Conservation (phyloP, 345 rosid genomes). For the Anastatica hierochuntica region DNA sequence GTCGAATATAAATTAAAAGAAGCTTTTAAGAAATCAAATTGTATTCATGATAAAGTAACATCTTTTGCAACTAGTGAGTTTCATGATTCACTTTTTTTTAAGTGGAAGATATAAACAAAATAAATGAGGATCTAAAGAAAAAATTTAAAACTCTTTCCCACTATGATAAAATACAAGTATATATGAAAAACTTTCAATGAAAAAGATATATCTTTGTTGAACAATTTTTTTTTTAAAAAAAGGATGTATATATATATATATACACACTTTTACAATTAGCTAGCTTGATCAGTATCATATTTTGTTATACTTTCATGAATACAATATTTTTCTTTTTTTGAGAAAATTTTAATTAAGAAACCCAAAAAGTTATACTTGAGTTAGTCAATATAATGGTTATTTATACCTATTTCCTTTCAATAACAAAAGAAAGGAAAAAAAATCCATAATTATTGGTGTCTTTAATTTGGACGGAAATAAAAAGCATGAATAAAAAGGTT, state of each 20-base stretch:
- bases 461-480: conserved; percentile 2
- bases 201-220: neutral
- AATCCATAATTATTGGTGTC: neutral
- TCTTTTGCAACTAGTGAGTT: conserved; percentile 5
- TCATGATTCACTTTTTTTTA: conserved; percentile 7
- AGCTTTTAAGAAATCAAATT: neutral
- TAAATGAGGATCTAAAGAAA: conserved; percentile 14
- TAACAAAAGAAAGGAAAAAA: neutral
- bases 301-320: too few relatives aligned
- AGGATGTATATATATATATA: too few relatives aligned
- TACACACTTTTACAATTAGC: too few relatives aligned
- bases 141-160: neutral
- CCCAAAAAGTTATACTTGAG: too few relatives aligned
- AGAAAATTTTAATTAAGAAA: too few relatives aligned
- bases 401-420: too few relatives aligned
- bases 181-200: neutral
- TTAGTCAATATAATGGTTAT: too few relatives aligned
- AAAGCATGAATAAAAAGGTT: neutral
- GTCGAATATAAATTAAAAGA: too few relatives aligned
- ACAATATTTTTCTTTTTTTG: too few relatives aligned
- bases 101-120: conserved; percentile 21
- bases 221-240: too few relatives aligned
- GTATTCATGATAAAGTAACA: neutral
- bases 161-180: conserved; percentile 13
- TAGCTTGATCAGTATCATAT: too few relatives aligned